A percentile compares a stretch with the other conserved stretches of the same genome.
Conservation (phyloP, 2,329 filamentous ascomycete species). For the Penicillium sp. region DNA sequence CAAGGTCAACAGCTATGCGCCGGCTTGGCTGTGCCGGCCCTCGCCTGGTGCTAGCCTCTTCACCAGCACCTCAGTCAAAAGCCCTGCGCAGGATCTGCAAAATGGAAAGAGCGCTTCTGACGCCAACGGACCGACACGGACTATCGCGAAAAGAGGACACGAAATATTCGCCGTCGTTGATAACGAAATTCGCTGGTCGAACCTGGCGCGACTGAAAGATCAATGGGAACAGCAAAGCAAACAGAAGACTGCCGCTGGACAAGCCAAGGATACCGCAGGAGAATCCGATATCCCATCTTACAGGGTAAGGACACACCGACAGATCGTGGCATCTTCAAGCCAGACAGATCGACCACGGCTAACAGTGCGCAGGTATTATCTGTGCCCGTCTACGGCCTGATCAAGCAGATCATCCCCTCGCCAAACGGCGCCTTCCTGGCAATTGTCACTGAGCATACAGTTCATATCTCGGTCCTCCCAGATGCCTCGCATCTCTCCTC, state of each 20-base stretch:
- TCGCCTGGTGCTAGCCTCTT: conserved; percentile 79
- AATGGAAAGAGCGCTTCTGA: conserved; percentile 21
- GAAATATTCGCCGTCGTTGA: conserved; percentile 88
- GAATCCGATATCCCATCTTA: conserved; percentile 37
- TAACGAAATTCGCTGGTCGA: conserved; percentile 88
- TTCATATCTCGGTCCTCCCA: conserved; percentile 83
- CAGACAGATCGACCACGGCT: conserved; percentile 1
- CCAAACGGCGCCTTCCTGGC: conserved; percentile 79
- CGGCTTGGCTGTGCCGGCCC: conserved; percentile 78
- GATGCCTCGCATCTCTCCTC: conserved; percentile 72
- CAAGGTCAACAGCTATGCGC: conserved; percentile 79
- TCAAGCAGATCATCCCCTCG: conserved; percentile 80
- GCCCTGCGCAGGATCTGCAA: conserved; percentile 26
- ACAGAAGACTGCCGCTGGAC: conserved; percentile 24
- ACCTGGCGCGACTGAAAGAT: conserved; percentile 76
- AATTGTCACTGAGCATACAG: conserved; percentile 80
- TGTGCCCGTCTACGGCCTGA: conserved; percentile 74
- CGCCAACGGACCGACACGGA: conserved; percentile 50
- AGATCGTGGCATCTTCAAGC: not conserved
- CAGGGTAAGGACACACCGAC: conserved; percentile 22
- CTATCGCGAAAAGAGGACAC: conserved; percentile 75
- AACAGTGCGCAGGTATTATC: conserved; percentile 62
- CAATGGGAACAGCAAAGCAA: conserved; percentile 45
- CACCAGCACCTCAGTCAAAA: conserved; percentile 50
- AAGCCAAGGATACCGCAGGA: conserved; percentile 22